A percentile compares a stretch with the other conserved stretches of the same genome.
These are phyloP conservation scores for Grifola frondosa DNA, from an alignment of 1,284 basidiomycete species.

Conservation along the genomic window DNA sequence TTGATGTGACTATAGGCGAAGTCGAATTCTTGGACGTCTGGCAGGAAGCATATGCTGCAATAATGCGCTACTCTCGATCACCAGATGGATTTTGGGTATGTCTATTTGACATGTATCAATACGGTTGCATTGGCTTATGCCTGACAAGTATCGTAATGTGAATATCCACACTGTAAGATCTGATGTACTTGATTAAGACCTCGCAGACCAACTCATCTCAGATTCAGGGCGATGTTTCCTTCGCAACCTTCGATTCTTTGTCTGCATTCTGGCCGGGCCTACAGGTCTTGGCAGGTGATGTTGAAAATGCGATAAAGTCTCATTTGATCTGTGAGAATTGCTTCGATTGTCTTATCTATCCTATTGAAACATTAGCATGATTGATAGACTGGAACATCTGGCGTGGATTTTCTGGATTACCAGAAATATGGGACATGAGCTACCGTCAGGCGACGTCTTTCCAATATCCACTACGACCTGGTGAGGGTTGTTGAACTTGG, in stretches of 20 bases:
- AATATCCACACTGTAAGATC: constrained; percentile 63
- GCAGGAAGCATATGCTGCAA: constrained; percentile 83
- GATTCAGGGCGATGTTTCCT: constrained; percentile 59
- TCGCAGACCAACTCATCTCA: not conserved
- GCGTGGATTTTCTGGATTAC: constrained; percentile 80
- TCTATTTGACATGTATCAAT: not conserved
- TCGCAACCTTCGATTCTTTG: constrained; percentile 76
- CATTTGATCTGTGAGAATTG: constrained; percentile 74
- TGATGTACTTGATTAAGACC: no score
- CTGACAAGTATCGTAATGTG: constrained; percentile 71
- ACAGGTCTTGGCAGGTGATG: constrained; percentile 86
- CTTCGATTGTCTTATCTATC: not conserved
- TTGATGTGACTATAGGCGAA: constrained; percentile 57
- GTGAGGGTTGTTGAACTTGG: constrained; percentile 32
- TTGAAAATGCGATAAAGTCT: constrained; percentile 84
- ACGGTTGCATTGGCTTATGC: not conserved
- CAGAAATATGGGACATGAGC: constrained; percentile 86
- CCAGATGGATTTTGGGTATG: constrained; percentile 86
- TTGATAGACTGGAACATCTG: constrained; percentile 84
- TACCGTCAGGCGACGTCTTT: constrained; percentile 71
- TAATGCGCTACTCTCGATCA: constrained; percentile 84
- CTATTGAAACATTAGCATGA: not conserved
- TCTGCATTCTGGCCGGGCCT: constrained; percentile 89
- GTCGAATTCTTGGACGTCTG: constrained; percentile 90
- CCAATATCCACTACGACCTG: constrained; percentile 84